A percentile compares a stretch with the other conserved stretches of the same genome.
Conservation (phyloP, 2,329 filamentous ascomycete genomes). For the Penicillium crustosum region DNA sequence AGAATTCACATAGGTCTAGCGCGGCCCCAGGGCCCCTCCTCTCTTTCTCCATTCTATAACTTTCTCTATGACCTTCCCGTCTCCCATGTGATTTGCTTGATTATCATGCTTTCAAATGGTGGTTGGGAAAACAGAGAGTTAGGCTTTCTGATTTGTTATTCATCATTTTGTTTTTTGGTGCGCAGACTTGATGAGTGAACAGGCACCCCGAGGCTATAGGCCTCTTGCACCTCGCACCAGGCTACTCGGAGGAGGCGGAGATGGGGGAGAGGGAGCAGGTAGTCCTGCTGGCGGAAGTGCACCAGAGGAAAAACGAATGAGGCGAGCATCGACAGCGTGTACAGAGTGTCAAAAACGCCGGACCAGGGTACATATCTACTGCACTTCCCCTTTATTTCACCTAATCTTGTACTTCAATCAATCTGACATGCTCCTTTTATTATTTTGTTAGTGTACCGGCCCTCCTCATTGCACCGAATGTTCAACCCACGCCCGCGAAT, state of each 20-base stretch:
- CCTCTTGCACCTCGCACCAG: conserved; percentile 34
- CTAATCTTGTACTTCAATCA: not conserved
- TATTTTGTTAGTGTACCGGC: conserved; percentile 32
- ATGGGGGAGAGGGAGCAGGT: conserved; percentile 17
- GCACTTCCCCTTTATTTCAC: not conserved
- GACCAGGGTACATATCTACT: conserved; percentile 35
- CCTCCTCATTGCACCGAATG: conserved; percentile 37
- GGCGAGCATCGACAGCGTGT: conserved; percentile 40
- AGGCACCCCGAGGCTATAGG: conserved; percentile 29
- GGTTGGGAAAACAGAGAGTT: not conserved
- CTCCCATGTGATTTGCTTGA: not conserved
- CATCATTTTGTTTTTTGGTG: not conserved
- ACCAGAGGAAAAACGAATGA: conserved; percentile 35
- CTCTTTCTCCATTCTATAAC: conserved; percentile 7
- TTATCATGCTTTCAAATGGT: conserved; percentile 12
- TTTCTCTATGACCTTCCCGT: not conserved
- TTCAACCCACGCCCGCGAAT: conserved; percentile 32
- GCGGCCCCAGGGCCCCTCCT: conserved; percentile 3
- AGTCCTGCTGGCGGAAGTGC: conserved; percentile 14
- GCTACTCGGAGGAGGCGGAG: conserved; percentile 9
- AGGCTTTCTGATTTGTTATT: conserved; percentile 1
- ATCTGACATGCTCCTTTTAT: conserved; percentile 14
- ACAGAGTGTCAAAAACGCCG: conserved; percentile 39
- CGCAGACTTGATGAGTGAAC: conserved; percentile 27
- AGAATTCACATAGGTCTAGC: conserved; percentile 5